Evolutionary conservation across 345 rosid genomes (phyloP).

Genomic region (Dovyalis caffra): DNA sequence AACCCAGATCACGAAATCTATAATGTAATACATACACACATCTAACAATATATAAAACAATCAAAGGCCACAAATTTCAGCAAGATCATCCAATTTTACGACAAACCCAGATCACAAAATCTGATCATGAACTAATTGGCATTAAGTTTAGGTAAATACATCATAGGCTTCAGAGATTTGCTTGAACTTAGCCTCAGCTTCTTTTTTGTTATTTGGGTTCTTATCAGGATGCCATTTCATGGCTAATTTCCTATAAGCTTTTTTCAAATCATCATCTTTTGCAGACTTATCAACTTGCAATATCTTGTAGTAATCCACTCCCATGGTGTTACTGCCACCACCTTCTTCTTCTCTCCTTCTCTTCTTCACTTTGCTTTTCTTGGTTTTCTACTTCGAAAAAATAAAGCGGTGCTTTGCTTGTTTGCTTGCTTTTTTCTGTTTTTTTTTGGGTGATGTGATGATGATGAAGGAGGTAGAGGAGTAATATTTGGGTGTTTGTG

Average conservation of each 20-base stretch:
- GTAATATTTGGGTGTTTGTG: not conserved
- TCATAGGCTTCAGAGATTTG: slow-evolving; percentile 20
- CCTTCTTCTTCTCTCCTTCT: not conserved
- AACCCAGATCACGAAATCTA: not conserved
- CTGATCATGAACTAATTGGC: not conserved
- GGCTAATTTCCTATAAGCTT: slow-evolving; percentile 11
- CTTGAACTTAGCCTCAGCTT: slow-evolving; percentile 17
- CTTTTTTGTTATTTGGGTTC: slow-evolving; percentile 1
- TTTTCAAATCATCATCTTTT: slow-evolving; percentile 17
- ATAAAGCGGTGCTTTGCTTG: not conserved
- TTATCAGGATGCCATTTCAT: slow-evolving; percentile 12
- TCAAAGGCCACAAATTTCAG: not conserved
- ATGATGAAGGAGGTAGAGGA: not conserved
- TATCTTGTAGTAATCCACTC: slow-evolving; percentile 1
- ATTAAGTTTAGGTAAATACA: not conserved
- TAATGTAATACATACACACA: not conserved
- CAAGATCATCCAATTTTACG: not conserved
- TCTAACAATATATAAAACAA: not conserved
- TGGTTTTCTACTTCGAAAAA: not conserved
- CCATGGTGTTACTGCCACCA: not conserved
- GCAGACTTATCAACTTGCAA: slow-evolving; percentile 6
- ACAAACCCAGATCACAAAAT: not conserved
- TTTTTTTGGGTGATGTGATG: not conserved
- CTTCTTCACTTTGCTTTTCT: not conserved
- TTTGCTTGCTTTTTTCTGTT: not conserved